These are phyloP conservation scores for Nephelium lappaceum DNA, from an alignment of 345 rosid species.

Conservation along the genomic window DNA sequence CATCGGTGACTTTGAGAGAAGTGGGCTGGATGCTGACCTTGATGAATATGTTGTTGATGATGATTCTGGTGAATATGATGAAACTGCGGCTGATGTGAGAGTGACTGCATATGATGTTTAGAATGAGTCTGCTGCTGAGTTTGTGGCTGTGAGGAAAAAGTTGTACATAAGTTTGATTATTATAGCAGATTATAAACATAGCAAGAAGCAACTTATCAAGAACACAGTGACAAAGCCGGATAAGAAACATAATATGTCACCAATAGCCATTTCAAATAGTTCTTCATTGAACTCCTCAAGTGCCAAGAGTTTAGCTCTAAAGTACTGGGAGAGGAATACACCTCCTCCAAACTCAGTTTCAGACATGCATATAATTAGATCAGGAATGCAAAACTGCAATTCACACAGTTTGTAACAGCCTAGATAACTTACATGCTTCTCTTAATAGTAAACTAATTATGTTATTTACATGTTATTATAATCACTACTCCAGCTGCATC, in stretches of 20 bases:
- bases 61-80: constrained; percentile 67
- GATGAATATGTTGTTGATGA: constrained; percentile 65
- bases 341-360: background rate
- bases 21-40: constrained; percentile 58
- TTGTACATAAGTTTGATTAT: constrained; percentile 5
- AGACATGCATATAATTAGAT: background rate
- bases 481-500: background rate
- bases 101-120: constrained; percentile 66
- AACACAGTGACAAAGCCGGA: background rate
- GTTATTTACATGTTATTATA: background rate
- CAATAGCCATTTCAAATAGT: background rate
- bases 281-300: background rate
- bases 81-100: constrained; percentile 72
- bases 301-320: background rate
- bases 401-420: background rate
- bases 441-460: background rate
- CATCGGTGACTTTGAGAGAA: constrained; percentile 72
- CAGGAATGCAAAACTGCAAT: background rate
- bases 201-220: background rate
- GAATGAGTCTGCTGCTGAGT: constrained; percentile 62
- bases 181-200: background rate
- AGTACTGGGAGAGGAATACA: background rate
- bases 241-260: background rate
- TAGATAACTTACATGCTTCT: background rate
- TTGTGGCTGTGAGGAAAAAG: constrained; percentile 46